These are phyloP conservation scores for Botrytis hyacinthi DNA, from an alignment of 2,329 filamentous ascomycete species.

Conservation along the genomic window DNA sequence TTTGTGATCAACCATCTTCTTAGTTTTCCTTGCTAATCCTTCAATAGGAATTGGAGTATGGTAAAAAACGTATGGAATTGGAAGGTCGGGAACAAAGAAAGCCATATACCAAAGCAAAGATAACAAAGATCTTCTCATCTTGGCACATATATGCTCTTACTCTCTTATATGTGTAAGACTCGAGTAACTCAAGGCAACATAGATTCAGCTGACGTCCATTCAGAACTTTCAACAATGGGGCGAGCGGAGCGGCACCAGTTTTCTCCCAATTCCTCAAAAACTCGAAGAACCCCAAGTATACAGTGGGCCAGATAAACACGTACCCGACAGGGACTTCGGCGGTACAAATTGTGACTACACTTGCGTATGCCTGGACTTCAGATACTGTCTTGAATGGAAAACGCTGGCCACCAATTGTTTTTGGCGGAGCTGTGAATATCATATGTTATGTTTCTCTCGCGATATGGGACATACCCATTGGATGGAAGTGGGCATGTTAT, in stretches of 20 bases:
- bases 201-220: neutral
- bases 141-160: conserved; percentile 44
- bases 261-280: conserved; percentile 47
- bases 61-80: conserved; percentile 32
- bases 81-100: conserved; percentile 42
- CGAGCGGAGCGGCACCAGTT: conserved; percentile 23
- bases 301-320: conserved; percentile 37
- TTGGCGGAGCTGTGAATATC: conserved; percentile 41
- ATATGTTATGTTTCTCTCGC: conserved; percentile 38
- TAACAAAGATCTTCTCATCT: conserved; percentile 39
- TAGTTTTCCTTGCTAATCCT: conserved; percentile 22
- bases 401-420: conserved; percentile 49
- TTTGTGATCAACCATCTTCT: conserved; percentile 12
- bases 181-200: neutral
- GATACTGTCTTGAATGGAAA: conserved; percentile 29
- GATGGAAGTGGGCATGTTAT: conserved; percentile 64
- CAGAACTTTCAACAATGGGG: conserved; percentile 16
- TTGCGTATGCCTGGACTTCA: conserved; percentile 36
- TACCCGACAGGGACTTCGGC: conserved; percentile 37
- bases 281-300: conserved; percentile 38
- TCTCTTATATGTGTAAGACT: conserved; percentile 25
- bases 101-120: conserved; percentile 41
- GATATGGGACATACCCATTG: conserved; percentile 48
- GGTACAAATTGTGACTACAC: conserved; percentile 30
- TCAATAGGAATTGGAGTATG: conserved; percentile 17